A percentile compares a stretch with the other conserved stretches of the same genome.
Evolutionary conservation across 192 early-diverging fungal genomes (phyloP).

Genomic region (Entomortierella chlamydospora): DNA sequence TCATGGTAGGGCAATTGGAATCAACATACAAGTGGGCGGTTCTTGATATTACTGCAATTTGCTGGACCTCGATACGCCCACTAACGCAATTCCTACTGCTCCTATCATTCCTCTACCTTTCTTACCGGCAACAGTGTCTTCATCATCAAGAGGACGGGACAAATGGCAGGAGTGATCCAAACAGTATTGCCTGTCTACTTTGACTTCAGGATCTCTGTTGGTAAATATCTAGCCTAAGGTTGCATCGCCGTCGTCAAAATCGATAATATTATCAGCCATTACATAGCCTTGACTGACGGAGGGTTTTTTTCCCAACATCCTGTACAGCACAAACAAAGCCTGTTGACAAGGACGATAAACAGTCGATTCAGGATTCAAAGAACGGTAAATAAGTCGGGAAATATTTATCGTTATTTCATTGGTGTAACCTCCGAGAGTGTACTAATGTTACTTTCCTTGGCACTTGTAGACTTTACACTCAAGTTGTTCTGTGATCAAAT

Average conservation of each 20-base stretch:
- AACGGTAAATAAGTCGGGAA: constrained; percentile 16
- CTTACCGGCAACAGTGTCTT: constrained; percentile 21
- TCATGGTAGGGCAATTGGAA: constrained; percentile 24
- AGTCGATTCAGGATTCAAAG: constrained; percentile 28
- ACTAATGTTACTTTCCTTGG: too few species aligned
- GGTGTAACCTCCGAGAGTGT: too few species aligned
- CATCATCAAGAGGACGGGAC: constrained; percentile 36
- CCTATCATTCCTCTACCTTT: neutral
- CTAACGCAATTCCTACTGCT: too few species aligned
- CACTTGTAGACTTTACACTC: constrained; percentile 51
- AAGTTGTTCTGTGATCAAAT: constrained; percentile 45
- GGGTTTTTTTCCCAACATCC: neutral
- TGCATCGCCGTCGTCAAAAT: too few species aligned
- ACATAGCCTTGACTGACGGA: too few species aligned
- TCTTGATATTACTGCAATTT: too few species aligned
- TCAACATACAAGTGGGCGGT: neutral
- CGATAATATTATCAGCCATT: neutral
- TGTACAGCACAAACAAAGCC: constrained; percentile 45
- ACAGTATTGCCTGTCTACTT: constrained; percentile 44
- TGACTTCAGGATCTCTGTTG: constrained; percentile 50
- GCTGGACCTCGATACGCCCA: too few species aligned
- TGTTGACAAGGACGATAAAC: constrained; percentile 40
- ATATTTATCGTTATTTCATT: too few species aligned
- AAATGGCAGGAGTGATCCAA: constrained; percentile 31
- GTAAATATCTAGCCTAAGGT: constrained; percentile 4